Percentiles rank a stretch among this genome's conserved stretches.
phyloP scores from a whole-genome alignment of 108 stramenopile genomes.

The Nitzschia putrida region DNA sequence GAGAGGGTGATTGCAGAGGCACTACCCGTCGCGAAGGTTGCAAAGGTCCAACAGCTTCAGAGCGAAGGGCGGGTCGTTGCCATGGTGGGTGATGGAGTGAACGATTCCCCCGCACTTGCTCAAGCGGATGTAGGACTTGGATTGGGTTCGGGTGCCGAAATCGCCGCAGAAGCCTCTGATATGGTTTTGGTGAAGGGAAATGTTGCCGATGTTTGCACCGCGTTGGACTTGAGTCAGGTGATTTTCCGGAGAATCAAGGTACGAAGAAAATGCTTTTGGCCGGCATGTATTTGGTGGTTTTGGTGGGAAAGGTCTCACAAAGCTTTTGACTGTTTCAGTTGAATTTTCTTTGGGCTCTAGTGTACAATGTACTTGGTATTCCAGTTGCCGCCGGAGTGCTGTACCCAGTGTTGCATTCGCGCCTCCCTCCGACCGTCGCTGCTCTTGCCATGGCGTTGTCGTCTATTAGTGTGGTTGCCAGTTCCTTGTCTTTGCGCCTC shows the following conservation, averaged over 20 bases:
- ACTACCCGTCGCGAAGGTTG: conserved; percentile 87
- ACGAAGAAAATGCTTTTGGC: conserved; percentile 48
- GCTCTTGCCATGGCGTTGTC: conserved; percentile 93
- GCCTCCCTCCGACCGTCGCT: conserved; percentile 90
- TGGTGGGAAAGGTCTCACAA: no score
- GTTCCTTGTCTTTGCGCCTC: conserved; percentile 68
- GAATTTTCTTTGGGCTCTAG: conserved; percentile 75
- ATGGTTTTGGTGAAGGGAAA: conserved; percentile 90
- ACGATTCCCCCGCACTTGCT: conserved; percentile 94
- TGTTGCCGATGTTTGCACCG: conserved; percentile 88
- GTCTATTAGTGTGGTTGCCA: conserved; percentile 84
- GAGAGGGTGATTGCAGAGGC: conserved; percentile 85
- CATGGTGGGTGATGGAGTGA: conserved; percentile 98
- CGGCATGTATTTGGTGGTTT: not conserved
- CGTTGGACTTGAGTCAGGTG: conserved; percentile 84
- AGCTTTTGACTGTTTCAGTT: conserved; percentile 3
- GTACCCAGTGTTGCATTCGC: conserved; percentile 78
- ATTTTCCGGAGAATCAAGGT: conserved; percentile 88
- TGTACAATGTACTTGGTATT: conserved; percentile 94
- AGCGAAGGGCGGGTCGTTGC: conserved; percentile 72
- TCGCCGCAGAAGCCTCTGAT: conserved; percentile 96
- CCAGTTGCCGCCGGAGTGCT: conserved; percentile 95
- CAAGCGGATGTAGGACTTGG: conserved; percentile 94
- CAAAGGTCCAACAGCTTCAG: conserved; percentile 75
- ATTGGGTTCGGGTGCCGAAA: conserved; percentile 94